Base-by-base conservation (phyloP, 129 eudicot genomes). In the Oenanthe sinensis region DNA sequence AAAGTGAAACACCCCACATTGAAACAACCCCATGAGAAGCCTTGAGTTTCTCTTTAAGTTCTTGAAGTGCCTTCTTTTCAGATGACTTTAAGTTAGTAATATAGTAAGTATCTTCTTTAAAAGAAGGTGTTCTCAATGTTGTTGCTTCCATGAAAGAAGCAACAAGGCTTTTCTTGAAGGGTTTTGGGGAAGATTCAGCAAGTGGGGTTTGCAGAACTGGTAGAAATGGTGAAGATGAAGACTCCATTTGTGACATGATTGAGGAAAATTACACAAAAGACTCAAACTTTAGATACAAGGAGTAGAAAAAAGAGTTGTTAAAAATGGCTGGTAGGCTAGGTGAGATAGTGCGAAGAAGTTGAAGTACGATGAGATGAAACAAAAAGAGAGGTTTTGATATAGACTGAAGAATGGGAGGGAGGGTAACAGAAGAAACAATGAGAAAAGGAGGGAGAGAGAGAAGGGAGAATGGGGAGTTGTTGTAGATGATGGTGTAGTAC, bases 31-130 rank as follows among this genome's bases (percentile, higher is more conserved):
- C 76, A 52, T 73, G 19, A 46, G 89, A 69, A 63, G 86, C 14
- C 70, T 80, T 78, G 78, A 93, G 96, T 48, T 75, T 78, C 62
- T 83, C 80, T 82, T 90, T 91, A 76, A 95, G 90, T 3, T 88
- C 91, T 71, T 87, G 88, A 6, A 95, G 89, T 30, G 97, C 78
- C 63, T 88, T 90, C 16, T 82, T 87, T 54, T 95, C 98, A 8
- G 93, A 83, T 10, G 88, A 79, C 80, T 90, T 91, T 33, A 91
- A 90, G 79, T 95, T 81, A 86, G 93, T 88, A 74, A 87, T 81
- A 80, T 83, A 80, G 88, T 95, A 95, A 2, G 98, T 88, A 91
- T 95, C 98, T 84, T 95, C 97, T 76, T 90, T 88, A 86, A 95
- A 95, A 45, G 97, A 84, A 3, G 93, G 90, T 26, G 95, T 81